A percentile compares a stretch with the other conserved stretches of the same genome.
These are phyloP conservation scores for Castanea mollissima DNA, from an alignment of 306 rosid genomes.

Conservation along the genomic window DNA sequence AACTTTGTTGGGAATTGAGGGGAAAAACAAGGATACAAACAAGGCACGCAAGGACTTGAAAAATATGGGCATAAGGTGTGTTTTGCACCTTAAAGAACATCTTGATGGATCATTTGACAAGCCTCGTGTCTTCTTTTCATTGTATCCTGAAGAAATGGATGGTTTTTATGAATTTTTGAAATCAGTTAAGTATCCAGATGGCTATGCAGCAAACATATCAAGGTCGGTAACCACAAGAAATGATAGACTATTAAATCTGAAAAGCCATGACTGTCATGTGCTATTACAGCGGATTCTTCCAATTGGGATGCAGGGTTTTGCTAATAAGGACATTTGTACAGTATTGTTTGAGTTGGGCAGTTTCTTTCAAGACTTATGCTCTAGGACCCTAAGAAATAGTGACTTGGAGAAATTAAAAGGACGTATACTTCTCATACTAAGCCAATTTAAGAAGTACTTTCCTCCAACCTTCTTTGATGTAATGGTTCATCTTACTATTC, in stretches of 20 bases:
- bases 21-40: not conserved
- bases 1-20: not conserved
- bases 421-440: not conserved
- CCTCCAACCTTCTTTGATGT: too few relatives aligned
- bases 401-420: not conserved
- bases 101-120: not conserved
- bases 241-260: not conserved
- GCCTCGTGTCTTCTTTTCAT: not conserved
- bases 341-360: not conserved
- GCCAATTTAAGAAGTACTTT: not conserved
- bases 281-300: not conserved
- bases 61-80: not conserved
- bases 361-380: not conserved
- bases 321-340: not conserved
- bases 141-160: not conserved
- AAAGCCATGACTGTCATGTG: not conserved
- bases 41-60: not conserved
- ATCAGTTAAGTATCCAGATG: not conserved
- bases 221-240: not conserved
- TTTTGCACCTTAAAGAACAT: not conserved
- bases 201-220: not conserved
- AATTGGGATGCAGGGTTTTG: not conserved
- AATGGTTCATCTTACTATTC: too few relatives aligned
- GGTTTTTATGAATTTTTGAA: not conserved
- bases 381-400: not conserved